Base-by-base conservation (phyloP, 2,329 filamentous ascomycete species). In the Fusarium brachygibbosum region DNA sequence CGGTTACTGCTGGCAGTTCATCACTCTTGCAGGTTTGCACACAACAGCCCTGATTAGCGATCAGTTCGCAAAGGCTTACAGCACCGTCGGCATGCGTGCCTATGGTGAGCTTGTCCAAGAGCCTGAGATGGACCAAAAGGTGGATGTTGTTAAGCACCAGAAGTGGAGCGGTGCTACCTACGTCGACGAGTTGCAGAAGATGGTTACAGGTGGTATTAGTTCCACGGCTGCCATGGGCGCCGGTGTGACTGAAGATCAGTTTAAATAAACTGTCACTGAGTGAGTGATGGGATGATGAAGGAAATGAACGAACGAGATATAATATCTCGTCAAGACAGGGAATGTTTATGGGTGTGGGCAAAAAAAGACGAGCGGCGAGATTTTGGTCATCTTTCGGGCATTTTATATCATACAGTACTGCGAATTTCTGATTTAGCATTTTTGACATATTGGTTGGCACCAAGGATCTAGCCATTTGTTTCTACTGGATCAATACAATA, bases 1-100 rank as follows among this genome's bases (percentile, higher is more conserved):
- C 49, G 96, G 96, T 68, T 99, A 99, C 88, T 97, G 93, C 88
- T 99, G 96, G 96, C 96, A 99, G 82, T 99, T 99, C 86, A 99
- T 99, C 85, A 99, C 96, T n/a, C 89, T 99, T 46, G 96, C 95
- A 7, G 96, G 96, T 73, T 87, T 99, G 78, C 96, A 99, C 86
- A 97, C 93, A 67, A 98, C 93, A 6, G 96, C 95, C 37, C 88
- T 99, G 54, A 97, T 97, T 83, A 91, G 91, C 76, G 90, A 98
- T 82, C 89, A 91, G 68, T 99, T 99, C 82, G 90, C 93, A 63
- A 88, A 89, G 78, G 93, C 93, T 49, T 99, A 92, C 80, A 86
- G 91, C 59, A 84, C 88, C 79, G 84, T 91, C 63, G 95, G 95
- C 59, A 99, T 99, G 95, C 90, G 94, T 59, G 96, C 95, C 16